Evolutionary conservation across 768 basidiomycete species (phyloP).

Genomic region (Scleroderma citrinum): DNA sequence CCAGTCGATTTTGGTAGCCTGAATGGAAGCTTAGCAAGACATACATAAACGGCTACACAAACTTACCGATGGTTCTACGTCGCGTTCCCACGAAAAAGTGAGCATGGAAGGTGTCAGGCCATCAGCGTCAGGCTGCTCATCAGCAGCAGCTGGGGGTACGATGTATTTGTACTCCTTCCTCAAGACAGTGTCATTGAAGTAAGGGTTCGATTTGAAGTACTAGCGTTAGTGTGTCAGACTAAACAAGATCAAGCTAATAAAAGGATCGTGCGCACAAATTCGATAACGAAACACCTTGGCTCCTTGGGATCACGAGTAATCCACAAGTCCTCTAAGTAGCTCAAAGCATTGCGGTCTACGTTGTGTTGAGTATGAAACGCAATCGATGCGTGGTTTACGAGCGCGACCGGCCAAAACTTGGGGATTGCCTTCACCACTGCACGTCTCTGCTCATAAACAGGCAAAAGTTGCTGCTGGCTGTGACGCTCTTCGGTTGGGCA

Average conservation of each 20-base stretch:
- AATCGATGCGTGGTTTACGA: conserved; percentile 66
- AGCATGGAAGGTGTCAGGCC: conserved; percentile 76
- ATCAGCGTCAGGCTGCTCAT: conserved; percentile 60
- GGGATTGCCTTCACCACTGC: conserved; percentile 56
- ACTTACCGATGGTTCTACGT: conserved; percentile 62
- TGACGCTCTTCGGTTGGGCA: conserved; percentile 48
- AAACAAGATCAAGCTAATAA: not conserved
- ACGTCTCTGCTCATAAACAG: conserved; percentile 70
- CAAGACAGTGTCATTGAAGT: conserved; percentile 67
- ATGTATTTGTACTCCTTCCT: conserved; percentile 80
- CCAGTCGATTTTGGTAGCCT: conserved; percentile 74
- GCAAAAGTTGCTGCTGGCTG: conserved; percentile 48
- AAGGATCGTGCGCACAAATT: conserved; percentile 68
- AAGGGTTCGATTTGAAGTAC: conserved; percentile 85
- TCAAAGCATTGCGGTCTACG: conserved; percentile 76
- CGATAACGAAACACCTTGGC: conserved; percentile 75
- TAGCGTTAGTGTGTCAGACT: conserved; percentile 23
- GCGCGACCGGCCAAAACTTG: conserved; percentile 83
- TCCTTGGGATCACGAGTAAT: conserved; percentile 67
- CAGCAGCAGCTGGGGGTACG: conserved; percentile 44
- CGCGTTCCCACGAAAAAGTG: conserved; percentile 74
- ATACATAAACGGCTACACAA: not conserved
- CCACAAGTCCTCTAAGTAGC: conserved; percentile 84
- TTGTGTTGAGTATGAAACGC: conserved; percentile 63
- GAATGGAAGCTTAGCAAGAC: conserved; percentile 3